Evolutionary conservation across 2,329 filamentous ascomycete species (phyloP), one percentile per base, ranked within the genome.

Genomic region (Lithohypha guttulata): DNA sequence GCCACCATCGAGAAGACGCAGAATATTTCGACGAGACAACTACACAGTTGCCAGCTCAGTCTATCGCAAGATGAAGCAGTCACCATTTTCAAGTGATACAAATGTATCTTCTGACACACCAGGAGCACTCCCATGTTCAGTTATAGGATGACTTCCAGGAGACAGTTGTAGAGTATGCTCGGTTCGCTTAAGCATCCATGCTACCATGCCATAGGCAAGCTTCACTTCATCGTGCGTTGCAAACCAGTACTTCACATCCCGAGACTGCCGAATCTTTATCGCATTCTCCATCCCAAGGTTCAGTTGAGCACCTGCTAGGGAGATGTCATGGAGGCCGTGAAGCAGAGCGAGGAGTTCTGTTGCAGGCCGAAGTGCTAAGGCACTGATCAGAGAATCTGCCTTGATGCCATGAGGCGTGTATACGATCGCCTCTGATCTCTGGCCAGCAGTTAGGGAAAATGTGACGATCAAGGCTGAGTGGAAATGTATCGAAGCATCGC

Each of bases 271-370:
- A 2, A 72, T 71, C 42, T 69, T 61, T 11, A 79, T 56, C 0
- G 73, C 77, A 50, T 80, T 81, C 42, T 71, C 61, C 0, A 69
- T 77, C 2, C 77, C 77, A 11, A 80, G 65, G 45, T 81, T 81
- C 22, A 79, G 59, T 51, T 73, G 69, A 14, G 60, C 41, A 31
- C 43, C 56, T 1, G 59, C 59, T 14, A 72, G 57, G n/a, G 64
- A 63, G 4, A 81, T 69, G 48, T 79, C 73, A 49, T 80, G 71
- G 6, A 81, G 58, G 0, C 77, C 77, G 54, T 81, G 78, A 6
- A 81, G 57, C 34, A 82, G 65, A 0, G 73, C 75, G 0, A 80
- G 62, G 0, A 69, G 69, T 2, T 60, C 54, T 20, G 81, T 56
- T 0, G 62, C 55, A 0, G 71, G 71, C 1, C 58, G 52, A 1